A percentile compares a stretch with the other conserved stretches of the same genome.
phyloP scores from a whole-genome alignment of 805 yeast genomes.

The Henningerozyma blattae region DNA sequence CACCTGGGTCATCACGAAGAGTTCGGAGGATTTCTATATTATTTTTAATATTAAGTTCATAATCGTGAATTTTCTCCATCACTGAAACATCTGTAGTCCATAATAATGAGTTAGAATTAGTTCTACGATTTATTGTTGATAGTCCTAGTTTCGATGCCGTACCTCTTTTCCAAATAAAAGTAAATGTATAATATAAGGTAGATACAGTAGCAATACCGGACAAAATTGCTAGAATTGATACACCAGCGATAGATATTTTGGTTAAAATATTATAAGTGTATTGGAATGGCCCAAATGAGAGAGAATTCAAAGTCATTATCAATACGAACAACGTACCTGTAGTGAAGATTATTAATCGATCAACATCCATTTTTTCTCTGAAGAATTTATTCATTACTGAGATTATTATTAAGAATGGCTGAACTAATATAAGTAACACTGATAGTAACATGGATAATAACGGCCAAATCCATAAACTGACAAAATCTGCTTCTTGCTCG shows the following conservation, averaged over 20 bases:
- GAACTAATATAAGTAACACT: slow-evolving; percentile 14
- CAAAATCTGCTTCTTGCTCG: slow-evolving; percentile 9
- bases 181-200: slow-evolving; percentile 17
- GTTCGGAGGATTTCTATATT: slow-evolving; percentile 8
- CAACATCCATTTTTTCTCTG: slow-evolving; percentile 15
- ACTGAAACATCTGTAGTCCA: slow-evolving; percentile 17
- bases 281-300: slow-evolving; percentile 20
- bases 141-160: slow-evolving; percentile 1
- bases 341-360: slow-evolving; percentile 13
- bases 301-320: slow-evolving; percentile 8
- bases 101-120: slow-evolving; percentile 8
- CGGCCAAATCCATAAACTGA: slow-evolving; percentile 20
- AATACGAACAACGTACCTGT: slow-evolving; percentile 6
- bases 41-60: slow-evolving; percentile 11
- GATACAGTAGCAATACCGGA: slow-evolving; percentile 25
- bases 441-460: slow-evolving; percentile 12
- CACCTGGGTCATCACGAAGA: slow-evolving; percentile 9
- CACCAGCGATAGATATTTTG: slow-evolving; percentile 22
- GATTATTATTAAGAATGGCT: slow-evolving; percentile 20
- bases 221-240: slow-evolving; percentile 21
- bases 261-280: slow-evolving; percentile 20
- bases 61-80: slow-evolving; percentile 9
- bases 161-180: slow-evolving; percentile 7
- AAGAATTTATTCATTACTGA: slow-evolving; percentile 21
- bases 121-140: slow-evolving; percentile 4